Percentiles rank a stretch among this genome's conserved stretches.
Evolutionary conservation across 768 basidiomycete species (phyloP).

Genomic region (Gyrodon lividus): DNA sequence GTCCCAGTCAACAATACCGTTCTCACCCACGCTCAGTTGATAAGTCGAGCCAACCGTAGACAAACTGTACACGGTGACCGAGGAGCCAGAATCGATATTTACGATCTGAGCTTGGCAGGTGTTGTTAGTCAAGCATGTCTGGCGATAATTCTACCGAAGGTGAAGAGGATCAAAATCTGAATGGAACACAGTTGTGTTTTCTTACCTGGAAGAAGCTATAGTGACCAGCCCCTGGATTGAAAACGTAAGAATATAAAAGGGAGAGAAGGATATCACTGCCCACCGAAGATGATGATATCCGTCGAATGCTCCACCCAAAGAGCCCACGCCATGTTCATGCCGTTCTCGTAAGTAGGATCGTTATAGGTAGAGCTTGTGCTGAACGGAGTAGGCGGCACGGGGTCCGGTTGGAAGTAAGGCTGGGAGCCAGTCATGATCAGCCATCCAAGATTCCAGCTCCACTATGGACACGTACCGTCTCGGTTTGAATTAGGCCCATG

Average conservation of each 20-base stretch:
- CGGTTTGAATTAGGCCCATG: constrained; percentile 51
- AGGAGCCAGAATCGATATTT: constrained; percentile 35
- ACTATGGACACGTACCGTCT: constrained; percentile 35
- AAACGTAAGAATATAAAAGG: constrained; percentile 30
- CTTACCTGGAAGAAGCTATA: constrained; percentile 49
- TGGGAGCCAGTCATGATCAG: constrained; percentile 16
- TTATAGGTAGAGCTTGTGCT: constrained; percentile 30
- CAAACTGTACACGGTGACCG: constrained; percentile 37
- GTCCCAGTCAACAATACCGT: constrained; percentile 31
- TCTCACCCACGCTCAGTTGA: constrained; percentile 33
- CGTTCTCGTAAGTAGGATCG: constrained; percentile 36
- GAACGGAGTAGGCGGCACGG: constrained; percentile 44
- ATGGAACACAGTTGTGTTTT: background rate
- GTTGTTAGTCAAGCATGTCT: constrained; percentile 34
- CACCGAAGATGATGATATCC: constrained; percentile 44
- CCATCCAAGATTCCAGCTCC: background rate
- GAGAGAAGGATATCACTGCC: background rate
- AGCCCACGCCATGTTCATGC: constrained; percentile 7
- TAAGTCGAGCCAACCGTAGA: constrained; percentile 40
- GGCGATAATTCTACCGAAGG: constrained; percentile 34
- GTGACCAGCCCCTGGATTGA: constrained; percentile 43
- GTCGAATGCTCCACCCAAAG: constrained; percentile 33
- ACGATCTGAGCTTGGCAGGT: constrained; percentile 44
- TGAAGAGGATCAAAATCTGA: background rate
- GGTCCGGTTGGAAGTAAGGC: constrained; percentile 51